Conservation (phyloP, 2,329 filamentous ascomycete genomes). For the Microdochium nivale region DNA sequence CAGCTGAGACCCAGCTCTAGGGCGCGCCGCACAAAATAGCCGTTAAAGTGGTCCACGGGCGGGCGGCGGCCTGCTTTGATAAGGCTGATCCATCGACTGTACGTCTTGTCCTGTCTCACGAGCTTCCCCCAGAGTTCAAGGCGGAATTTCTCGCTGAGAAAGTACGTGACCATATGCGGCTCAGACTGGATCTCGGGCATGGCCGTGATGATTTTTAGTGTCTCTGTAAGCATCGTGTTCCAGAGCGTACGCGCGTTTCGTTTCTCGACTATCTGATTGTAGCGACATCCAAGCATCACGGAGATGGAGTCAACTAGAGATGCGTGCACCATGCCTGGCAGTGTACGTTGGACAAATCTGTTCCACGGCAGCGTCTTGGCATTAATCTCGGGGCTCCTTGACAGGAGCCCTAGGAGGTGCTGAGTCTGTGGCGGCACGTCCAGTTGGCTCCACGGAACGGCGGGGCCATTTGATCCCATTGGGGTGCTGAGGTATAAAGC, state of each 20-base stretch:
- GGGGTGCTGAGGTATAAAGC: constrained; percentile 26
- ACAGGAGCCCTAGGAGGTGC: constrained; percentile 58
- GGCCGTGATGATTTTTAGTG: constrained; percentile 58
- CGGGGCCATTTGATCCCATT: constrained; percentile 1
- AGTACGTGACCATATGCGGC: constrained; percentile 44
- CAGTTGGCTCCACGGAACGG: constrained; percentile 6
- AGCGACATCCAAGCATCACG: constrained; percentile 67
- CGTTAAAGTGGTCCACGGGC: constrained; percentile 80
- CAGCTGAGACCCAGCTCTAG: constrained; percentile 64
- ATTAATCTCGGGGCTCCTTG: constrained; percentile 51
- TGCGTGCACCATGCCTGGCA: constrained; percentile 70
- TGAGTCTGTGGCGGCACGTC: constrained; percentile 24
- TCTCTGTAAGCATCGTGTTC: constrained; percentile 65
- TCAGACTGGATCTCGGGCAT: constrained; percentile 66
- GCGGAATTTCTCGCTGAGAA: constrained; percentile 53
- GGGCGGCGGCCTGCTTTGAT: constrained; percentile 53
- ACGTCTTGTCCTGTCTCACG: constrained; percentile 42
- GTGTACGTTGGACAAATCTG: constrained; percentile 62
- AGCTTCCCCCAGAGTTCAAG: constrained; percentile 49
- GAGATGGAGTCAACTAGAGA: constrained; percentile 75
- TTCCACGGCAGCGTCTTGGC: constrained; percentile 49
- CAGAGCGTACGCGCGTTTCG: constrained; percentile 56
- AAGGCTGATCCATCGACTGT: constrained; percentile 61
- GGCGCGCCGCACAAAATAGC: constrained; percentile 72
- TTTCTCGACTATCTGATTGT: constrained; percentile 63